Evolutionary conservation across 1,139 yeast species (phyloP), one percentile per base, ranked within the genome.

Genomic region (Entelexis sorbosivorans): DNA sequence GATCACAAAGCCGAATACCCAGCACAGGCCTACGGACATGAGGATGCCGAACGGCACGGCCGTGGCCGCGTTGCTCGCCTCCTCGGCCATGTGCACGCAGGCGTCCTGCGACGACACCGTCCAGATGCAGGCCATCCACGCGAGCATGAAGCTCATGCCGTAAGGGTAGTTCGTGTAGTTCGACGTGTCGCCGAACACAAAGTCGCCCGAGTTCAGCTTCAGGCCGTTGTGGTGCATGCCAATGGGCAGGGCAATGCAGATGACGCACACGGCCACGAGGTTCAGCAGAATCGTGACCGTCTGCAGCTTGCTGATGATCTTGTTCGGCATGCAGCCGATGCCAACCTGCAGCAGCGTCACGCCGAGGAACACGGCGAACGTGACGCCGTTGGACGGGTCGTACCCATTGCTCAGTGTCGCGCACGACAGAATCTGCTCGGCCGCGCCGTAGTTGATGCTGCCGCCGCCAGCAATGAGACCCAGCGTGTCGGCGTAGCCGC

Each of bases 21-120:
- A 77, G 64, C 88, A 80, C 39, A 71, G 73, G 19, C 73, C 59
- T 54, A 81, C 79, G 19, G 81, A 73, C 31, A 73, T 68, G 46
- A 75, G 65, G 49, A 79, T 81, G 36, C 87, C 89, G 34, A 76
- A 65, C 13, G 89, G 87, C 22, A 81, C 81, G 11, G 85, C 78
- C 48, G 69, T 71, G 19, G 80, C 71, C 11, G 89, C 86, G 61
- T 79, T 76, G 46, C 71, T 69, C 20, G 83, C 83, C 63, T 82
- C 91, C 64, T 82, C 91, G 28, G 58, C 52, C 77, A 81, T 77
- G 65, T 82, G 89, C 44, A 81, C 78, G 59, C 82, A 79, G 5
- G 83, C 76, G 63, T 82, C 89, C 62, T 81, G 82, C 0, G 82
- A 80, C 44, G 82, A 75, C 82, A 81, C 80, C 34, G 83, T 78